phyloP scores from a whole-genome alignment of 768 basidiomycete genomes.

The Boletus sp. region DNA sequence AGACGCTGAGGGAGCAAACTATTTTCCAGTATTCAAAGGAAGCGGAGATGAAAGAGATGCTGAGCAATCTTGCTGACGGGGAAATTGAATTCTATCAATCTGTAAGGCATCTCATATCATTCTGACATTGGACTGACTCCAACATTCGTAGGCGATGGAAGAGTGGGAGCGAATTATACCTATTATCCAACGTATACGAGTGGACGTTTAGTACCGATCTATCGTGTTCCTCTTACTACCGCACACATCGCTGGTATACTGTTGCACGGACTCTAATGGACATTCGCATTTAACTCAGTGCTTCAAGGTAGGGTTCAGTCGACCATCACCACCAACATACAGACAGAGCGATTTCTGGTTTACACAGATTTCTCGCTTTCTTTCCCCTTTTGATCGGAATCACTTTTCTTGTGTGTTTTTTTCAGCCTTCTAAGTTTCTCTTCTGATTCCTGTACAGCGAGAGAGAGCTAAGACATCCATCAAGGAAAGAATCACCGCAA shows the following conservation, averaged over 20 bases:
- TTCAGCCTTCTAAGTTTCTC: constrained; percentile 48
- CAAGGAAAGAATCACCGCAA: not conserved
- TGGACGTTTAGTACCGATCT: constrained; percentile 64
- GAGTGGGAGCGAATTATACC: constrained; percentile 97
- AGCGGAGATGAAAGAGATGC: constrained; percentile 95
- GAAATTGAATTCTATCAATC: constrained; percentile 94
- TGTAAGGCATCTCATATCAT: constrained; percentile 38
- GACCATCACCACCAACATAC: not conserved
- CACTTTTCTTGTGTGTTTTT: not conserved
- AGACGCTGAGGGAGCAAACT: constrained; percentile 86
- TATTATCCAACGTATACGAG: constrained; percentile 88
- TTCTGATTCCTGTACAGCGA: constrained; percentile 78
- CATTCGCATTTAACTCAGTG: constrained; percentile 4
- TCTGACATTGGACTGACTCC: constrained; percentile 4
- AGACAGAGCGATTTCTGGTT: not conserved
- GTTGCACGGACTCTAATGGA: constrained; percentile 6
- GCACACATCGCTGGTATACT: constrained; percentile 7
- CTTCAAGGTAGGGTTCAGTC: constrained; percentile 1
- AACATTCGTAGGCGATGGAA: constrained; percentile 71
- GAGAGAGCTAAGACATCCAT: constrained; percentile 50
- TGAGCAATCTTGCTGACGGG: constrained; percentile 85
- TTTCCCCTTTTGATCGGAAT: constrained; percentile 9
- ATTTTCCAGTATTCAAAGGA: constrained; percentile 90
- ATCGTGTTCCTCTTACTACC: constrained; percentile 16
- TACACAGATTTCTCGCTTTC: constrained; percentile 7